These are phyloP conservation scores for Nemania sp. DNA, from an alignment of 2,329 filamentous ascomycete species.

Conservation along the genomic window DNA sequence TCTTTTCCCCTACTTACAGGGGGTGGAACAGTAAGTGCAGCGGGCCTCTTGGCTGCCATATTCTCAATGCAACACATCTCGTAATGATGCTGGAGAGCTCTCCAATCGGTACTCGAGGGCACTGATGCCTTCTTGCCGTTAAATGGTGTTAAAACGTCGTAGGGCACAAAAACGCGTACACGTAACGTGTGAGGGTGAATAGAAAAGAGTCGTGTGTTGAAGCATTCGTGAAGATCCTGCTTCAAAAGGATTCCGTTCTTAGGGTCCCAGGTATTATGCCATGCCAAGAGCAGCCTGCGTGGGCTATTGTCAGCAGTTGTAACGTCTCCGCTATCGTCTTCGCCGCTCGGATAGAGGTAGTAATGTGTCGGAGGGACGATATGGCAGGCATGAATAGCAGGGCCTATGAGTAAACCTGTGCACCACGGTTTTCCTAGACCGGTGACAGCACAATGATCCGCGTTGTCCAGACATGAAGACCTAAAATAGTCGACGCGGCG, in stretches of 20 bases:
- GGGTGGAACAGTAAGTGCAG: background rate
- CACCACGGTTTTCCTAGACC: constrained; percentile 23
- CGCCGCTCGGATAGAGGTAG: constrained; percentile 19
- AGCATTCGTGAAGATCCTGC: constrained; percentile 11
- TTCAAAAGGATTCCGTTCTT: constrained; percentile 27
- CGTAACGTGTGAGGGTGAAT: constrained; percentile 12
- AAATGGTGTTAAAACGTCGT: constrained; percentile 9
- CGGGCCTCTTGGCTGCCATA: constrained; percentile 13
- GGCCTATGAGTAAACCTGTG: constrained; percentile 7
- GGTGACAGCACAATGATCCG: constrained; percentile 21
- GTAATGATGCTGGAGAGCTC: constrained; percentile 21
- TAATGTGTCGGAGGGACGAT: constrained; percentile 24
- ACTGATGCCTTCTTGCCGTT: constrained; percentile 19
- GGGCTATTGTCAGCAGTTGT: constrained; percentile 5
- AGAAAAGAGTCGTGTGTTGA: constrained; percentile 26
- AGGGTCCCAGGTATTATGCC: constrained; percentile 24
- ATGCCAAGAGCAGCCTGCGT: constrained; percentile 11
- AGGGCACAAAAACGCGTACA: constrained; percentile 24
- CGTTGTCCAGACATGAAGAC: constrained; percentile 14
- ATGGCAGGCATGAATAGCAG: constrained; percentile 24
- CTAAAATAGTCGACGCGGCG: constrained; percentile 16
- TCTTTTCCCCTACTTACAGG: constrained; percentile 4
- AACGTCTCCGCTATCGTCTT: background rate
- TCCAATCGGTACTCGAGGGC: background rate
- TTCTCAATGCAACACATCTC: constrained; percentile 28